Base-by-base conservation (phyloP, 306 rosid species). In the Castanea sativa region DNA sequence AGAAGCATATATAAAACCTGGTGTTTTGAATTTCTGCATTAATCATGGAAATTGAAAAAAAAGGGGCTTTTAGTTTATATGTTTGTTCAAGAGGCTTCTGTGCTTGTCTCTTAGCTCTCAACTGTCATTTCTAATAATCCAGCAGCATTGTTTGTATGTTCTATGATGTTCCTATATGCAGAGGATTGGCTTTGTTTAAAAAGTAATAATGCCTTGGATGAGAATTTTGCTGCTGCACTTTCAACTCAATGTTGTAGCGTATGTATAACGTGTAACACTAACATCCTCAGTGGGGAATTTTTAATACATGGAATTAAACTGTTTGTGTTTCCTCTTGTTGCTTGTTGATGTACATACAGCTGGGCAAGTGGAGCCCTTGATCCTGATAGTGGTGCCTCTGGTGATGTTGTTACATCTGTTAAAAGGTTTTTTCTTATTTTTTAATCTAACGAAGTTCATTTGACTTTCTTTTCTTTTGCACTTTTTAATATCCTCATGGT, bases 341-440 rank as follows among this genome's bases (percentile, higher is more conserved):
- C 45, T 73, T 58, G 59, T 29, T 35, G 78, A 76, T 56, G 74
- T 76, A 57, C 67, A 60, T 32, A 16, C 86, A 96, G 98, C 73
- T 93, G 98, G 99, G 97, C 91, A 55, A 96, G 99, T 86, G 97
- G 97, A 81, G 98, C 89, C 74, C 92, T 96, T 68, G 92, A 91
- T 88, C 97, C 98, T 13, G 97, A 96, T 88, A 87, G 92, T 69
- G 88, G 86, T 64, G 88, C 89, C 52, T 82, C 92, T 15, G 94
- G 95, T 53, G 99, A 96, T 90, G 80, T 93, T 84, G 93, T 89
- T 81, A 87, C 90, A 60, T 93, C 98, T 1, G 99, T 96, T 75
- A 96, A 91, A 89, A 89, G 99, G 99, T 93, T 51, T 82, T 82
- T 19, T 69, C 41, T 84, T 79, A 52, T n/a, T 52, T 73, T 53